Conservation (phyloP, 768 basidiomycete genomes). For the Lactarius pseudohatsudake region DNA sequence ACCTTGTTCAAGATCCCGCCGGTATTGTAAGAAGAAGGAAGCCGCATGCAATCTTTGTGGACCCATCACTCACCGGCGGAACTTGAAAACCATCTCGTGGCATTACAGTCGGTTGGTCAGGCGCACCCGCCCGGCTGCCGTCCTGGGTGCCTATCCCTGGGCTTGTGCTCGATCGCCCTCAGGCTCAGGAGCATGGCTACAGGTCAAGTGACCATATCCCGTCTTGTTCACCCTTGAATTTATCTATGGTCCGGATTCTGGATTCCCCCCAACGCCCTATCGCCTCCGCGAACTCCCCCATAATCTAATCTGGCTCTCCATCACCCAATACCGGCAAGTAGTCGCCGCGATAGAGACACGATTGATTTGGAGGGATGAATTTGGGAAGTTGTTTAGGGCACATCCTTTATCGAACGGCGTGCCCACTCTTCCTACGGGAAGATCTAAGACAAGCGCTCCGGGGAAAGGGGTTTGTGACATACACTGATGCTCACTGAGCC, state of each 20-base stretch:
- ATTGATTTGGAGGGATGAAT: slow-evolving; percentile 19
- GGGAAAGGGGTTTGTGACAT: slow-evolving; percentile 1
- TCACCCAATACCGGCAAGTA: slow-evolving; percentile 14
- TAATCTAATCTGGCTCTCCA: slow-evolving; percentile 21
- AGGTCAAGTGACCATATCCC: slow-evolving; percentile 6
- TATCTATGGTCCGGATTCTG: background rate
- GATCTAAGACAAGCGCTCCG: slow-evolving; percentile 18
- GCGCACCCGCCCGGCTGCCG: background rate
- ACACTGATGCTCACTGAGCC: slow-evolving; percentile 5
- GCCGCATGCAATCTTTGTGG: slow-evolving; percentile 1
- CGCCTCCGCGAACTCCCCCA: slow-evolving; percentile 1
- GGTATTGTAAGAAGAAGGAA: slow-evolving; percentile 17
- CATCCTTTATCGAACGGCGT: slow-evolving; percentile 20
- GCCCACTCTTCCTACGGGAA: background rate
- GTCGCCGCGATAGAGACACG: slow-evolving; percentile 19
- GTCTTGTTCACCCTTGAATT: slow-evolving; percentile 4
- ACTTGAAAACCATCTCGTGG: slow-evolving; percentile 18
- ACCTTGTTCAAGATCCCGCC: slow-evolving; percentile 24
- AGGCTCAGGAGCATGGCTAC: background rate
- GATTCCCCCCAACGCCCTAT: slow-evolving; percentile 3
- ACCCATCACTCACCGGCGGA: slow-evolving; percentile 8
- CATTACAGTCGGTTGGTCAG: background rate
- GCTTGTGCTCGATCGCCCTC: background rate
- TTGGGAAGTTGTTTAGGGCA: slow-evolving; percentile 11
- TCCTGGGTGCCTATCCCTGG: background rate